Evolutionary conservation across 495 filamentous ascomycete species (phyloP).

Genomic region (Annulohypoxylon maeteangense): DNA sequence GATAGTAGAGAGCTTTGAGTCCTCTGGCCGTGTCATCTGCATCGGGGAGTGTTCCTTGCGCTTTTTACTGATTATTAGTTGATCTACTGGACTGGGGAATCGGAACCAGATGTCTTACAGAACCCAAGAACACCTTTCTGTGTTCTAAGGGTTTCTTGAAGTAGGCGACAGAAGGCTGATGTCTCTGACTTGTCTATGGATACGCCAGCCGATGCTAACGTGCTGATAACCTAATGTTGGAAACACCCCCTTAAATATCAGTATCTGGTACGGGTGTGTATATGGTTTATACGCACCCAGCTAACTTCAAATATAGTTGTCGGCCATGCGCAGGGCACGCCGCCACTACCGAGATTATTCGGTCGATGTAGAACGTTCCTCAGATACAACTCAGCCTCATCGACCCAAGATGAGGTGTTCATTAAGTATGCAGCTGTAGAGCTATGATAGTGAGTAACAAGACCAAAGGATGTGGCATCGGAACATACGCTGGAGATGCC

Average conservation of each 20-base stretch:
- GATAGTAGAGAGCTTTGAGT: slow-evolving; percentile 44
- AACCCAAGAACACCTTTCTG: slow-evolving; percentile 26
- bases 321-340: background rate
- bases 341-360: background rate
- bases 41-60: slow-evolving; percentile 51
- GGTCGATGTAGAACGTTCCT: background rate
- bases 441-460: too few species aligned
- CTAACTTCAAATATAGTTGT: background rate
- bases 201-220: background rate
- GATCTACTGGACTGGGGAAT: too few species aligned
- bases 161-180: too few species aligned
- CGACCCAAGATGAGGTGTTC: slow-evolving; percentile 27
- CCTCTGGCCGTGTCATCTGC: slow-evolving; percentile 61
- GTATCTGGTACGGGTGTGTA: too few species aligned
- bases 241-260: too few species aligned
- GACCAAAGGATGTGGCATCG: too few species aligned
- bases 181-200: background rate
- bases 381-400: background rate
- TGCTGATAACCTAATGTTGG: background rate
- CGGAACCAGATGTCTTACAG: slow-evolving; percentile 1
- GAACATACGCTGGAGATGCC: slow-evolving; percentile 62
- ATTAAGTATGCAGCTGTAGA: slow-evolving; percentile 58
- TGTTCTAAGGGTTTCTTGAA: background rate
- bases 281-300: too few species aligned
- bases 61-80: too few species aligned